Evolutionary conservation across 352 stramenopile species (phyloP), one percentile per base, ranked within the genome.

Genomic region (Phytophthora pinifolia): DNA sequence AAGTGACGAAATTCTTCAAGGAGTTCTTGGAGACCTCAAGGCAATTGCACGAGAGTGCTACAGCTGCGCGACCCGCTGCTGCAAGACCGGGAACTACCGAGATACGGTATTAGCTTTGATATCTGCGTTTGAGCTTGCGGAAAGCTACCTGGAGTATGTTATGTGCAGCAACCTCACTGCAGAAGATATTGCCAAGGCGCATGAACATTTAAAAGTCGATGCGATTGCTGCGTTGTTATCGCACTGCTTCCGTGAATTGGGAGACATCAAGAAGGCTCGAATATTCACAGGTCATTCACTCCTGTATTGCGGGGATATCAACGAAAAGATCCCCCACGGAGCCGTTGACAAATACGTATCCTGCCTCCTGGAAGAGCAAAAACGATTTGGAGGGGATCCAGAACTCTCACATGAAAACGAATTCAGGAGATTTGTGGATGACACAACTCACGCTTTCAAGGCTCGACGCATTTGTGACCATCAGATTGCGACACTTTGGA

Each of bases 21-120:
- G 57, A 9, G 43, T 90, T 17, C 49, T 88, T 33, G 54, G 44
- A 3, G 80, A 91, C 42, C 42, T 91, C n/a, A 83, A 86, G 20
- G 60, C 51, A 12, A 73, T 91, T 55, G 74, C 74, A 42, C 65
- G 78, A 37, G 80, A 91, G 46, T 74, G 76, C 54, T 91, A 89
- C 47, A 65, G 44, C 15, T 86, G 70, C 46, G 78, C 74, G 0
- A 67, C 59, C 25, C 48, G 46, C 9, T 83, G 71, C 32, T 91
- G 81, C 56, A 85, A 88, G 50, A 53, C 42, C 18, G 55, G 70
- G 8, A 66, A 75, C 14, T 69, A 72, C 31, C 57, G 54, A 30
- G 62, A 65, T 8, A 86, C 76, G 15, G 66, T 79, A 31, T 65
- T 51, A 31, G 62, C 66, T 34, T 47, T 91, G 25, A 65, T 62